Conservation (phyloP, 208 protist genomes). For the Naegleria fowleri region DNA sequence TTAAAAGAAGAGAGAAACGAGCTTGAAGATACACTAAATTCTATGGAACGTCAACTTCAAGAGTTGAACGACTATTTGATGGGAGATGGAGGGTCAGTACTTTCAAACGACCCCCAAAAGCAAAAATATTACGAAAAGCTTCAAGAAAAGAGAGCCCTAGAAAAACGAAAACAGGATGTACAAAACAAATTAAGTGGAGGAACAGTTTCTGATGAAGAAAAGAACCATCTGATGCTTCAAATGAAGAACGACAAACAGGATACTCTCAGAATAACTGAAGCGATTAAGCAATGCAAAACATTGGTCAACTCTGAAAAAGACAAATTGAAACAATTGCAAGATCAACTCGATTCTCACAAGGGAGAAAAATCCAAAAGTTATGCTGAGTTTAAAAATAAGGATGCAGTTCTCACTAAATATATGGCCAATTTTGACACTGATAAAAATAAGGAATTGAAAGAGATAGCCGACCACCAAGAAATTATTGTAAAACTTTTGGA, state of each 20-base stretch:
- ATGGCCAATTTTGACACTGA: conserved; percentile 71
- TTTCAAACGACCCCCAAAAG: conserved; percentile 6
- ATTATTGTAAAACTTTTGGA: conserved; percentile 61
- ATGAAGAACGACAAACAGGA: not conserved
- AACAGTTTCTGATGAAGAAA: conserved; percentile 18
- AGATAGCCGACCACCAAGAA: conserved; percentile 55
- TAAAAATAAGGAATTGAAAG: conserved; percentile 60
- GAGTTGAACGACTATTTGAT: not conserved
- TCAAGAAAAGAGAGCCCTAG: not conserved
- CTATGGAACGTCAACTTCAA: not conserved
- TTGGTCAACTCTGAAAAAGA: not conserved
- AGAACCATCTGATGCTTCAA: not conserved
- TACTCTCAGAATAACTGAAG: not conserved
- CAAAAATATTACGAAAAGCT: conserved; percentile 19
- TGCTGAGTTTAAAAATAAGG: conserved; percentile 69
- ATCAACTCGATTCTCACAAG: conserved; percentile 72
- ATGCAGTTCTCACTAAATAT: conserved; percentile 70
- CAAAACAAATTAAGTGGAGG: not conserved
- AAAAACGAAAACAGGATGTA: not conserved
- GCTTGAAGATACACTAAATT: conserved; percentile 16
- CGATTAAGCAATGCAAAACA: not conserved
- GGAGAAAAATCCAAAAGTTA: conserved; percentile 70
- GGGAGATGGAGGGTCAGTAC: not conserved
- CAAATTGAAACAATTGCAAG: conserved; percentile 55
- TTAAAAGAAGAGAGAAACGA: conserved; percentile 27